phyloP scores from a whole-genome alignment of 805 yeast species.

The Teunomyces aglyptinius region DNA sequence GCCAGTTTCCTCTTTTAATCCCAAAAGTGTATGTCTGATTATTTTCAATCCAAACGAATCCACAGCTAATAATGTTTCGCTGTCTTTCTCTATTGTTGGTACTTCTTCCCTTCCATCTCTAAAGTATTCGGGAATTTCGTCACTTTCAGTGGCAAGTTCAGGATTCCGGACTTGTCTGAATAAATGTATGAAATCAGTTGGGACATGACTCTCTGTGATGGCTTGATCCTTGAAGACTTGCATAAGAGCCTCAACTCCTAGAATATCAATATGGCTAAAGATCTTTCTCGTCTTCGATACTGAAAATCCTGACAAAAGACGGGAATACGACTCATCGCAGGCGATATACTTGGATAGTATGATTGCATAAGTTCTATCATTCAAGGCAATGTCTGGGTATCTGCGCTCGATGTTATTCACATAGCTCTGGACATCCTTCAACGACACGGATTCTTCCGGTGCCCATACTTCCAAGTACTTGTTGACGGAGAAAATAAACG shows the following conservation, averaged over 20 bases:
- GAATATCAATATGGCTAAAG: constrained; percentile 49
- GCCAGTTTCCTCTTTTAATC: constrained; percentile 29
- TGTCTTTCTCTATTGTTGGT: constrained; percentile 52
- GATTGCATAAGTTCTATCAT: constrained; percentile 62
- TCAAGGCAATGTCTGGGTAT: constrained; percentile 27
- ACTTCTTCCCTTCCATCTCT: constrained; percentile 24
- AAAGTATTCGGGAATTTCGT: constrained; percentile 27
- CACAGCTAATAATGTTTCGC: constrained; percentile 59
- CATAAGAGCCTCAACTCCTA: constrained; percentile 49
- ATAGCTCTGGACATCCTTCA: constrained; percentile 45
- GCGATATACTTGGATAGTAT: constrained; percentile 43
- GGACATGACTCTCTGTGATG: constrained; percentile 30
- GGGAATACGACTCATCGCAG: constrained; percentile 9
- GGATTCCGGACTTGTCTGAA: constrained; percentile 25
- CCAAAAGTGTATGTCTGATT: constrained; percentile 68
- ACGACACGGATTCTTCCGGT: constrained; percentile 35
- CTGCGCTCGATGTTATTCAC: constrained; percentile 28
- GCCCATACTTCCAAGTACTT: constrained; percentile 52
- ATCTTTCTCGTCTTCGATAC: constrained; percentile 25
- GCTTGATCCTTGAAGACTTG: constrained; percentile 25
- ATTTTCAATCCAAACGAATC: constrained; percentile 76
- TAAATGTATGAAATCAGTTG: constrained; percentile 30
- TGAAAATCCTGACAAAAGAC: constrained; percentile 7
- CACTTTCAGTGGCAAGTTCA: constrained; percentile 5
- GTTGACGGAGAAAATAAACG: constrained; percentile 66